Evolutionary conservation across 345 rosid genomes (phyloP).

Genomic region (Heritiera littoralis): DNA sequence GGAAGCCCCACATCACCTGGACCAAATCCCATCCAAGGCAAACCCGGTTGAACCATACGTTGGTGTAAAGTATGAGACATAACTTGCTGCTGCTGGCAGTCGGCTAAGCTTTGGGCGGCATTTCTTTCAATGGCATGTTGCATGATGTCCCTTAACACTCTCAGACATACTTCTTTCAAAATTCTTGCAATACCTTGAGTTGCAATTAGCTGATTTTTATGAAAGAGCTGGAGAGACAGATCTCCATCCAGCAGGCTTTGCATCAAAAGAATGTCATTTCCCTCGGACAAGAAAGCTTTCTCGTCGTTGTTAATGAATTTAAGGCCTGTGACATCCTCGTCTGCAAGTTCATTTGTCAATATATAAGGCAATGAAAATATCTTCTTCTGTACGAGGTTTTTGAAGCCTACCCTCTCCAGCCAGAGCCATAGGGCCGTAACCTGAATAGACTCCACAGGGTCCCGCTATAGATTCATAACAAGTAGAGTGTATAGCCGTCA

Average conservation of each 20-base stretch:
- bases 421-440: slow-evolving; percentile 50
- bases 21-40: slow-evolving; percentile 15
- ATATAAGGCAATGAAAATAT: slow-evolving; percentile 37
- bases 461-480: slow-evolving; percentile 40
- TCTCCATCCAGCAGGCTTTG: slow-evolving; percentile 31
- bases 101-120: slow-evolving; percentile 18
- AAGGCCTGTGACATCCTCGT: slow-evolving; percentile 47
- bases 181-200: slow-evolving; percentile 31
- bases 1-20: neutral
- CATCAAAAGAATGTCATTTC: slow-evolving; percentile 35
- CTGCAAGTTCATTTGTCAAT: slow-evolving; percentile 42
- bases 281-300: slow-evolving; percentile 7
- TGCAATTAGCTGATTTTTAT: slow-evolving; percentile 25
- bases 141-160: slow-evolving; percentile 47
- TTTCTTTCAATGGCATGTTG: slow-evolving; percentile 34
- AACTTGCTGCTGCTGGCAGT: slow-evolving; percentile 14
- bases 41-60: neutral
- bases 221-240: slow-evolving; percentile 35
- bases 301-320: slow-evolving; percentile 24
- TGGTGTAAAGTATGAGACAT: neutral
- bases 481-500: slow-evolving; percentile 42
- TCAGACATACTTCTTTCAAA: slow-evolving; percentile 35
- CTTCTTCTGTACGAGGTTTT: slow-evolving; percentile 31
- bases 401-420: slow-evolving; percentile 46
- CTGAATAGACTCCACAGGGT: slow-evolving; percentile 46